phyloP scores from a whole-genome alignment of 2,329 filamentous ascomycete genomes.

The Pseudonectria foliicola region DNA sequence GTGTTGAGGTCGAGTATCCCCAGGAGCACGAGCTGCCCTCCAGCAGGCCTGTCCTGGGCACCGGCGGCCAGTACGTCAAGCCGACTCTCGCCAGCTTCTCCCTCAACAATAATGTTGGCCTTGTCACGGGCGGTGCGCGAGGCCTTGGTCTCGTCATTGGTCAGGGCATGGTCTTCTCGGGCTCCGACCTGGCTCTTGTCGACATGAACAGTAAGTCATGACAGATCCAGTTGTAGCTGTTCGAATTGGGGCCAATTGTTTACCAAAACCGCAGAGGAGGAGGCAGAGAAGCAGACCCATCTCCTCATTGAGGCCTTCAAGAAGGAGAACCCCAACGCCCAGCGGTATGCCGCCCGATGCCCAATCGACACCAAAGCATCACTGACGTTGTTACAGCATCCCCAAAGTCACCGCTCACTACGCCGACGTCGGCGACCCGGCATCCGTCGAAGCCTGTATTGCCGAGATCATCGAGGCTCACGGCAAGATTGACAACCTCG shows the following conservation, averaged over 20 bases:
- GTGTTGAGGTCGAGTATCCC: conserved; percentile 72
- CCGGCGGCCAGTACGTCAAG: conserved; percentile 75
- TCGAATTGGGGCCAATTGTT: conserved; percentile 4
- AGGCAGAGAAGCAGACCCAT: conserved; percentile 70
- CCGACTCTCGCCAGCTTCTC: conserved; percentile 82
- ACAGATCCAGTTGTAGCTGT: background rate
- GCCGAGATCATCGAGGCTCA: conserved; percentile 52
- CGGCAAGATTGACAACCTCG: conserved; percentile 80
- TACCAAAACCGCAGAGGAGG: conserved; percentile 55
- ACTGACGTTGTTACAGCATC: conserved; percentile 36
- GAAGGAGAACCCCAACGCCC: conserved; percentile 69
- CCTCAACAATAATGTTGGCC: conserved; percentile 71
- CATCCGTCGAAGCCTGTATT: conserved; percentile 69
- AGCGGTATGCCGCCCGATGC: conserved; percentile 41
- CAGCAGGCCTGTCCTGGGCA: conserved; percentile 63
- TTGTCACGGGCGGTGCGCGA: conserved; percentile 86
- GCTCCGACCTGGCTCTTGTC: conserved; percentile 83
- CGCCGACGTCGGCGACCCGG: conserved; percentile 74
- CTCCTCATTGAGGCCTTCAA: conserved; percentile 69
- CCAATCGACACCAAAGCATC: background rate
- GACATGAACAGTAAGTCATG: conserved; percentile 74
- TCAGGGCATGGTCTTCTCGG: conserved; percentile 81
- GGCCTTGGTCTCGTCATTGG: conserved; percentile 89
- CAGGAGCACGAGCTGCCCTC: conserved; percentile 65
- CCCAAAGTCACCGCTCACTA: conserved; percentile 87